Conservation (phyloP, 2,329 filamentous ascomycete species). For the Metarhizium robertsii region DNA sequence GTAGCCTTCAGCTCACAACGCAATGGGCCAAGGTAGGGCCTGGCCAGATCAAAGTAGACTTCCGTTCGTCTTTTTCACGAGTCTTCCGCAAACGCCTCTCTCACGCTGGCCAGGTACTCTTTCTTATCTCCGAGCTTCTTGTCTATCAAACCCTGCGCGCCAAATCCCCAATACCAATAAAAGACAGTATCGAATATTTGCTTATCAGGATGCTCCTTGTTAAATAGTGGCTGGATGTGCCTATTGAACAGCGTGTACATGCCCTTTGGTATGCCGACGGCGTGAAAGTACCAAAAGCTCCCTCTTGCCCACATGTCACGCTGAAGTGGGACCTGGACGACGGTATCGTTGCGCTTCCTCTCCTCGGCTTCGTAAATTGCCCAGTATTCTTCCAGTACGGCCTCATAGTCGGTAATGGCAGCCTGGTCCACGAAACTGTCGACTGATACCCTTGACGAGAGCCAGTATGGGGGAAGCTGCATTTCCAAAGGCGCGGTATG, state of each 20-base stretch:
- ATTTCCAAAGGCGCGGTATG: constrained; percentile 15
- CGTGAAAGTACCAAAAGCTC: constrained; percentile 14
- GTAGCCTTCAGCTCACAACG: too few species aligned
- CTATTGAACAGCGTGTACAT: constrained; percentile 12
- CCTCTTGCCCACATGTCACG: constrained; percentile 4
- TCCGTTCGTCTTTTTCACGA: not conserved
- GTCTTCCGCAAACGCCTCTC: not conserved
- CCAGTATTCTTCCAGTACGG: constrained; percentile 5
- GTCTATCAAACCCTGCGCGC: not conserved
- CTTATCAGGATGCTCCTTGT: constrained; percentile 8
- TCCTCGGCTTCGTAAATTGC: constrained; percentile 9
- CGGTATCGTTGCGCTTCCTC: constrained; percentile 1
- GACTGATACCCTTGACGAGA: constrained; percentile 9
- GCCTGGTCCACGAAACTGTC: constrained; percentile 4
- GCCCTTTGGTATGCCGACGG: constrained; percentile 10
- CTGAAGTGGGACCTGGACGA: not conserved
- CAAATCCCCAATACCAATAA: not conserved
- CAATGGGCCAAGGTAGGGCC: too few species aligned
- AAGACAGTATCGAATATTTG: not conserved
- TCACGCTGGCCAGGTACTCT: not conserved
- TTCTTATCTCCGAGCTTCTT: not conserved
- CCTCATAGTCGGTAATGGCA: not conserved
- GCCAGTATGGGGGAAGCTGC: constrained; percentile 17
- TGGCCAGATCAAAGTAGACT: too few species aligned
- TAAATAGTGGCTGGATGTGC: constrained; percentile 12